Evolutionary conservation across 352 stramenopile species (phyloP).

Genomic region (Hyaloperonospora arabidopsidis): DNA sequence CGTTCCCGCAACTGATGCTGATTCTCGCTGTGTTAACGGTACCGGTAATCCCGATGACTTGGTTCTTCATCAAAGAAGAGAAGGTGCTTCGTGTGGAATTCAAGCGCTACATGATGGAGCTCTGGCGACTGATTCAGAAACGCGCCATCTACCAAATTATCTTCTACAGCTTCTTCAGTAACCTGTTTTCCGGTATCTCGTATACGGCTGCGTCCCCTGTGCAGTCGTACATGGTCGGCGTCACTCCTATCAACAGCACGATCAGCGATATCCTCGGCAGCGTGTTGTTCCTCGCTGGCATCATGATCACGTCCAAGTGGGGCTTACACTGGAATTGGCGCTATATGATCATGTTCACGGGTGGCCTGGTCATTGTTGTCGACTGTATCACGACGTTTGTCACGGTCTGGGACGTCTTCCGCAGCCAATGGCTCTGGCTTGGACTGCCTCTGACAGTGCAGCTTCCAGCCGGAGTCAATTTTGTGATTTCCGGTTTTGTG

Average conservation of each 20-base stretch:
- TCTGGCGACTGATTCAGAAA: constrained; percentile 29
- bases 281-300: constrained; percentile 25
- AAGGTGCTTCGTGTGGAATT: constrained; percentile 30
- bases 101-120: constrained; percentile 27
- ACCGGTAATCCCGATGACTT: constrained; percentile 35
- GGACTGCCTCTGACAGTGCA: constrained; percentile 28
- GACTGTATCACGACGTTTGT: constrained; percentile 28
- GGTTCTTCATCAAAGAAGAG: constrained; percentile 48
- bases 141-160: constrained; percentile 26
- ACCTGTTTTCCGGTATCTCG: constrained; percentile 36
- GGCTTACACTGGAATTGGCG: constrained; percentile 31
- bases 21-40: constrained; percentile 32
- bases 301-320: constrained; percentile 32
- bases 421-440: constrained; percentile 33
- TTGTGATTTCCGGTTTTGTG: constrained; percentile 36
- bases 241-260: constrained; percentile 29
- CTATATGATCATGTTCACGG: constrained; percentile 27
- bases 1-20: constrained; percentile 40
- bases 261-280: constrained; percentile 29
- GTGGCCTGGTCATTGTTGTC: constrained; percentile 19
- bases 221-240: constrained; percentile 31
- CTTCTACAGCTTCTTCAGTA: constrained; percentile 26
- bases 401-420: constrained; percentile 28
- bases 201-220: constrained; percentile 27
- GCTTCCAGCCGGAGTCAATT: constrained; percentile 31